phyloP scores from a whole-genome alignment of 2,329 filamentous ascomycete species.

The Pestalotiopsis sp. region DNA sequence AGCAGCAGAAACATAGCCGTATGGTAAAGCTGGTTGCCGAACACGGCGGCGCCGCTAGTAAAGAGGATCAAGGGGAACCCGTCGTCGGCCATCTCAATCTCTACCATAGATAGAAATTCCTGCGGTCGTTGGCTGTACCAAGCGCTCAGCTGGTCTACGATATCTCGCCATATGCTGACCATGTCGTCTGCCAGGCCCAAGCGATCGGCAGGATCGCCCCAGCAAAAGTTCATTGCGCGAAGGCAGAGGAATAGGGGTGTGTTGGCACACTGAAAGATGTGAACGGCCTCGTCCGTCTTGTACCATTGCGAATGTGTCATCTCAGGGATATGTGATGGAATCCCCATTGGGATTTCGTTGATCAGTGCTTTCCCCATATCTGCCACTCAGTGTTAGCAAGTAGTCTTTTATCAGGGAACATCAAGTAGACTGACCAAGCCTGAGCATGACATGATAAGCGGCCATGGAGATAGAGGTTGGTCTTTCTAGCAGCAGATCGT shows the following conservation, averaged over 20 bases:
- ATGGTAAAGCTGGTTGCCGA: slow-evolving; percentile 60
- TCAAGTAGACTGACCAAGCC: slow-evolving; percentile 12
- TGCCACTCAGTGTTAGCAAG: not conserved
- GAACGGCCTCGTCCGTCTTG: slow-evolving; percentile 9
- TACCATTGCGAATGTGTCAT: slow-evolving; percentile 16
- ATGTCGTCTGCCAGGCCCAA: slow-evolving; percentile 15
- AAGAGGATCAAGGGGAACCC: slow-evolving; percentile 40
- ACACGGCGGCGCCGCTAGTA: slow-evolving; percentile 40
- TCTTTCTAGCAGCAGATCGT: not conserved
- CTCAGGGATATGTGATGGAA: not conserved
- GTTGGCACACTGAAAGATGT: slow-evolving; percentile 20
- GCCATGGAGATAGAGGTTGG: not conserved
- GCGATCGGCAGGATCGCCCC: slow-evolving; percentile 20
- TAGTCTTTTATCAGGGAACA: not conserved
- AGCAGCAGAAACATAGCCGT: slow-evolving; percentile 56
- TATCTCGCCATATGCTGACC: slow-evolving; percentile 31
- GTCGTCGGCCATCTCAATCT: slow-evolving; percentile 31
- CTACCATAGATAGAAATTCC: slow-evolving; percentile 36
- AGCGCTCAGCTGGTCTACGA: slow-evolving; percentile 32
- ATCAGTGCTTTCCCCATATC: slow-evolving; percentile 12
- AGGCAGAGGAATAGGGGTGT: slow-evolving; percentile 35
- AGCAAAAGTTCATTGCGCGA: slow-evolving; percentile 36
- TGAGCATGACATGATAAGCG: slow-evolving; percentile 1
- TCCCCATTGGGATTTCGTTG: slow-evolving; percentile 9
- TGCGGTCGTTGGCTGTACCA: slow-evolving; percentile 36